Evolutionary conservation across 768 basidiomycete species (phyloP), one percentile per base, ranked within the genome.

Genomic region (Phlebiopsis flavidoalba): DNA sequence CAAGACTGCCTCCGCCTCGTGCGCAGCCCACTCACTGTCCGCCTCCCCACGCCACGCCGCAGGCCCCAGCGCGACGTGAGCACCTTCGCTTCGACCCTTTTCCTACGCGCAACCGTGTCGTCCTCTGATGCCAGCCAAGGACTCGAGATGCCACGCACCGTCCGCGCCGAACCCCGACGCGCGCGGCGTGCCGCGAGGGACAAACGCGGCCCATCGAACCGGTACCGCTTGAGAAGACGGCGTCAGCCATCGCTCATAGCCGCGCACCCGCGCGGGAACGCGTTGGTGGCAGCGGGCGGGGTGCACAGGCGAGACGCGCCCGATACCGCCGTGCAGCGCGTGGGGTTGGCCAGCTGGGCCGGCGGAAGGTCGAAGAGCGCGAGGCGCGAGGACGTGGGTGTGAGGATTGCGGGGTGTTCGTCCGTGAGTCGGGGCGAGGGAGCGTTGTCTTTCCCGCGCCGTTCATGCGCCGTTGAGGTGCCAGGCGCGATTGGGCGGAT

Each of bases 381-480:
- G 17, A 92, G 78, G 24, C 75, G 75, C 60, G 80, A 63, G 19
- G 72, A 70, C 68, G n/a, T 93, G 91, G 5, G 87, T 87, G 76
- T 89, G n/a, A 98, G 0, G 96, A 98, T 63, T 94, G 92, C 0
- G 96, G n/a, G 96, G 72, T 98, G 96, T 70, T 96, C 94, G 24
- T 96, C 96, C 0, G 93, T 93, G 43, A 99, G 75, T n/a, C n/a
- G n/a, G 33, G 98, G 73, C 17, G 95, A 87, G 21, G 79, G 6
- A 98, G 86, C 0, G 96, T 98, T 0, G 95, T 95, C 76, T 98
- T 99, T 15, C 96, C 96, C 0, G 93, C 94, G 49, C 96, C 96
- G 70, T 98, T 99, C n/a, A n/a, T 22, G 86, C 75, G 8, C 96
- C 95, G 67, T 87, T 83, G 12, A 99, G 83, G 67, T 95, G 91